Evolutionary conservation across 2,329 filamentous ascomycete species (phyloP).

Genomic region (Fusarium udum): DNA sequence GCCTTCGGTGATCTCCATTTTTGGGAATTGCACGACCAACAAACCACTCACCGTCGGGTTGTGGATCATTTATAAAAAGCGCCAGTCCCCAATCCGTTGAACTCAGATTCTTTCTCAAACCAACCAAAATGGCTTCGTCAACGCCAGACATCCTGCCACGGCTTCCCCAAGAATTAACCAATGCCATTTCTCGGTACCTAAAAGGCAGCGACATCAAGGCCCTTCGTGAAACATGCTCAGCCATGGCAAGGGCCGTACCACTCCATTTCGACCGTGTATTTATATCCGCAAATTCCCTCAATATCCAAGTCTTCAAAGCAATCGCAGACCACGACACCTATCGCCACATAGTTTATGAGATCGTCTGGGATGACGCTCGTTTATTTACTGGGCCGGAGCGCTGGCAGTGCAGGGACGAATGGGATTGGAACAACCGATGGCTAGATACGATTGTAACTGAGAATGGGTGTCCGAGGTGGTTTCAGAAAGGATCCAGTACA

Average conservation of each 20-base stretch:
- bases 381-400: neutral
- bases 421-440: fast-evolving
- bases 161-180: neutral
- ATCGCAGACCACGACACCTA: neutral
- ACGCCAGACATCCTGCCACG: neutral
- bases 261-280: neutral
- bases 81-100: neutral
- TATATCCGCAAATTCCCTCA: neutral
- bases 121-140: neutral
- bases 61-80: neutral
- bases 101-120: neutral
- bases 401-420: neutral
- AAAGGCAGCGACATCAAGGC: neutral
- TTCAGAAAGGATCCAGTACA: neutral
- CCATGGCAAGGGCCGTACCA: neutral
- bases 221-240: neutral
- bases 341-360: neutral
- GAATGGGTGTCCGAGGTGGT: neutral
- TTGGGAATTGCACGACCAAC: neutral
- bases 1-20: neutral
- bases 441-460: neutral
- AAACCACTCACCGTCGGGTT: neutral
- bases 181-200: neutral
- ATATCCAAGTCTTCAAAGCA: neutral
- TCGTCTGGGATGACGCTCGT: neutral